Conservation (phyloP, 2,329 filamentous ascomycete species). For the Nigrospora oryzae region DNA sequence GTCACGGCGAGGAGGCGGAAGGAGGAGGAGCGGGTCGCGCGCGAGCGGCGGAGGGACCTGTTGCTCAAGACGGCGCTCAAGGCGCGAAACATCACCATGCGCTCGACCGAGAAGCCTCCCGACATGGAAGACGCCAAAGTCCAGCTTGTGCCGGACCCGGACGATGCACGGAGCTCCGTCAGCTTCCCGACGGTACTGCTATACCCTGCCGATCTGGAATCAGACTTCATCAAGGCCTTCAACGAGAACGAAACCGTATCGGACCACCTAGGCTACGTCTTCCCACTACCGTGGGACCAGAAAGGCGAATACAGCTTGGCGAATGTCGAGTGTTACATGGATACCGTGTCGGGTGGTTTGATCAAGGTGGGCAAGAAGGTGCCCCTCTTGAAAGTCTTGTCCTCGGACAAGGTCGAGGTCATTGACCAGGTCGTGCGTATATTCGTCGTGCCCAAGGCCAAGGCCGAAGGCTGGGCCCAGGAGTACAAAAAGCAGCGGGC, state of each 20-base stretch:
- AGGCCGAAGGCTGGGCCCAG: slow-evolving; percentile 67
- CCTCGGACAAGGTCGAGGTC: slow-evolving; percentile 72
- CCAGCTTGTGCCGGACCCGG: slow-evolving; percentile 59
- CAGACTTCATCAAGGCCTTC: slow-evolving; percentile 86
- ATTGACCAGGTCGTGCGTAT: slow-evolving; percentile 79
- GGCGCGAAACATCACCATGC: slow-evolving; percentile 61
- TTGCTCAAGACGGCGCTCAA: slow-evolving; percentile 59
- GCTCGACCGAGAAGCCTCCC: slow-evolving; percentile 62
- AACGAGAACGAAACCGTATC: slow-evolving; percentile 65
- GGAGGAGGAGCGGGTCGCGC: slow-evolving; percentile 47
- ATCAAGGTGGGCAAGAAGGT: slow-evolving; percentile 88
- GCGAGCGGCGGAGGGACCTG: slow-evolving; percentile 43
- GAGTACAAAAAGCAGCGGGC: slow-evolving; percentile 75
- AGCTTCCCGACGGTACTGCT: slow-evolving; percentile 74
- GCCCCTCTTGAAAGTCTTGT: slow-evolving; percentile 64
- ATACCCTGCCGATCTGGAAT: slow-evolving; percentile 75
- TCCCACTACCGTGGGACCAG: slow-evolving; percentile 82
- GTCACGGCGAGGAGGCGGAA: slow-evolving; percentile 46
- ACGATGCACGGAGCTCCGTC: slow-evolving; percentile 64
- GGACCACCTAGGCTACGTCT: slow-evolving; percentile 76
- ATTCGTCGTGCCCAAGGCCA: slow-evolving; percentile 67
- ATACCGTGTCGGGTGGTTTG: slow-evolving; percentile 70
- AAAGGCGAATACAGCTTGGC: slow-evolving; percentile 55
- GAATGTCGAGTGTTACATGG: slow-evolving; percentile 79
- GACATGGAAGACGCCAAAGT: slow-evolving; percentile 82